These are phyloP conservation scores for Colletotrichum sp. DNA, from an alignment of 2,329 filamentous ascomycete species.

Conservation along the genomic window DNA sequence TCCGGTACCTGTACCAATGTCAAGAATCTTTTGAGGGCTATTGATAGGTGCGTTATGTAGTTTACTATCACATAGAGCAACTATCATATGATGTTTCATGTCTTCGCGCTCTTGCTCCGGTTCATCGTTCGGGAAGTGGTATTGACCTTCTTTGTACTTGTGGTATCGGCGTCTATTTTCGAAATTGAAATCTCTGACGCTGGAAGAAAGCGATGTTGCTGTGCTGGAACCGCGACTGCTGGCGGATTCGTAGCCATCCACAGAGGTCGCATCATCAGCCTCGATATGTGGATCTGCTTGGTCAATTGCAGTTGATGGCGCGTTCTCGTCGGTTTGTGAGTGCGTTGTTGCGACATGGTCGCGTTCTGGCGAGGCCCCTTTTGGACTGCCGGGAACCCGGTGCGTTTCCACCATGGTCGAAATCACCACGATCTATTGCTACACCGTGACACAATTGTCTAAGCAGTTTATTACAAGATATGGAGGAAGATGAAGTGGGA, in stretches of 20 bases:
- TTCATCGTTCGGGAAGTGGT: constrained; percentile 47
- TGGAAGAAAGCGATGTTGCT: constrained; percentile 18
- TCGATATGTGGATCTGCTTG: not conserved
- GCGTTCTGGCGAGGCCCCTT: not conserved
- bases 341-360: not conserved
- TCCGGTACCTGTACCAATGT: constrained; percentile 29
- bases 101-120: constrained; percentile 45
- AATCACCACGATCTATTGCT: not conserved
- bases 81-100: constrained; percentile 42
- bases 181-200: constrained; percentile 45
- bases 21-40: constrained; percentile 12
- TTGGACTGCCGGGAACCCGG: not conserved
- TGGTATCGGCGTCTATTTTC: constrained; percentile 44
- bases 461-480: not conserved
- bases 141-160: constrained; percentile 43
- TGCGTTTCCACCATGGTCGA: not conserved
- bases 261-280: not conserved
- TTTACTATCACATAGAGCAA: constrained; percentile 41
- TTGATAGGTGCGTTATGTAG: not conserved
- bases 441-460: not conserved
- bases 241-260: not conserved
- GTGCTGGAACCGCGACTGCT: not conserved
- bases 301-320: not conserved
- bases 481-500: not conserved
- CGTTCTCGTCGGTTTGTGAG: not conserved